phyloP scores from a whole-genome alignment of 805 yeast genomes.

The Alloascoidea africana region DNA sequence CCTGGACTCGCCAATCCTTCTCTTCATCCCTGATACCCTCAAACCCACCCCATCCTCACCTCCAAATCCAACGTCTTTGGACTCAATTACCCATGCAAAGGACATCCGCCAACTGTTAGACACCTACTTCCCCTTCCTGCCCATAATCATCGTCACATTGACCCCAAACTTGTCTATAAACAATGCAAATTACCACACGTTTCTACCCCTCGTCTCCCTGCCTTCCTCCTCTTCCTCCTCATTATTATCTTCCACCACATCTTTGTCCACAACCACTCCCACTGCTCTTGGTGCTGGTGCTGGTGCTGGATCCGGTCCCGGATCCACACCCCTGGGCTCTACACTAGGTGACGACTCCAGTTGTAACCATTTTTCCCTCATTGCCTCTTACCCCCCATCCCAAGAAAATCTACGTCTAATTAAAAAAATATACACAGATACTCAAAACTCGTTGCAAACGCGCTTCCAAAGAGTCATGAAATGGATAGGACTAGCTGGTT shows the following conservation, averaged over 20 bases:
- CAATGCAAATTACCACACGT: background rate
- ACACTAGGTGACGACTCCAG: too few relatives aligned
- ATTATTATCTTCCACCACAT: too few relatives aligned
- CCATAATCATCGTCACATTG: background rate
- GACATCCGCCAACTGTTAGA: background rate
- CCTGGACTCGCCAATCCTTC: background rate
- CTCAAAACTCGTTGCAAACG: background rate
- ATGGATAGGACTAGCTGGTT: background rate
- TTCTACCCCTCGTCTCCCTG: background rate
- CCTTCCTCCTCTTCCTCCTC: too few relatives aligned
- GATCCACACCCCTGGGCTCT: too few relatives aligned
- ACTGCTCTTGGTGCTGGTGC: too few relatives aligned
- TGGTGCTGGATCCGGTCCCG: too few relatives aligned
- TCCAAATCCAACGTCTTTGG: background rate
- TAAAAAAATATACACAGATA: background rate
- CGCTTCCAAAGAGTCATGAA: background rate
- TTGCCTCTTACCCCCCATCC: background rate
- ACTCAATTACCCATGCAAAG: background rate
- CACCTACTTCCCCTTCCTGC: conserved; percentile 1
- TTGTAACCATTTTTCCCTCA: background rate
- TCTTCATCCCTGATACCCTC: background rate
- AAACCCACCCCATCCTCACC: background rate
- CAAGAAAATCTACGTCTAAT: background rate
- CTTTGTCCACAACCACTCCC: too few relatives aligned
- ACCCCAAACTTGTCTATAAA: background rate